Base-by-base conservation (phyloP, 768 basidiomycete species). In the Sarcodon aspratus region DNA sequence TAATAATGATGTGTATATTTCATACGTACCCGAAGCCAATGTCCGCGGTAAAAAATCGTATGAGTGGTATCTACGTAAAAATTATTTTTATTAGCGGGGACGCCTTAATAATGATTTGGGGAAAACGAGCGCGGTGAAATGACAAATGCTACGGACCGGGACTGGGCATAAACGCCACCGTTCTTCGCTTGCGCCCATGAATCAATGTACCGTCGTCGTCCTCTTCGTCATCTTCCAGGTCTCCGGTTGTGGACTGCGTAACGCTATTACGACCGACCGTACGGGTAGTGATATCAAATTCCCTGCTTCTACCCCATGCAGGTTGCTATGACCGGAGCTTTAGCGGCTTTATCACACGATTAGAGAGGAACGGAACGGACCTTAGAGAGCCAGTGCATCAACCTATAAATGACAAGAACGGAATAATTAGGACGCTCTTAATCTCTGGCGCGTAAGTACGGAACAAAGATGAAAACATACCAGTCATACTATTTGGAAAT, bases 301-400 rank as follows among this genome's bases (percentile, higher is more conserved):
- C 89, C 42, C 89, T 75, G 63, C 86, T 88, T 44, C 83, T 78
- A 7, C 85, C 85, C 86, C 88, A 91, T 18, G 88, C 84, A 10
- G 89, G 89, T 83, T 91, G 89, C 88, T 91, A 63, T 27, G 21
- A 27, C 5, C 21, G 21, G 21, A 27, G 21, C 21, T 27, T 27
- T 27, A 27, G 21, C 21, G 21, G 21, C 21, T 27, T 27, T 27
- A 27, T 27, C 31, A 31, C 50, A 50, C 9, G 13, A 31, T 48
- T 36, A 48, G 36, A 8, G 17, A 12, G 1, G 9, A 21, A 6
- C n/a, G 15, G 46, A 38, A 53, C 63, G 54, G 49, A 80, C 86
- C 76, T 90, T 91, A 18, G 85, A 73, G 44, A 91, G 72, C 89
- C 88, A 91, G 57, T 91, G 85, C 85, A 89, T 87, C 55, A 90